Evolutionary conservation across 148 eudicot species (phyloP).

Genomic region (Vaccinium corymbosum): DNA sequence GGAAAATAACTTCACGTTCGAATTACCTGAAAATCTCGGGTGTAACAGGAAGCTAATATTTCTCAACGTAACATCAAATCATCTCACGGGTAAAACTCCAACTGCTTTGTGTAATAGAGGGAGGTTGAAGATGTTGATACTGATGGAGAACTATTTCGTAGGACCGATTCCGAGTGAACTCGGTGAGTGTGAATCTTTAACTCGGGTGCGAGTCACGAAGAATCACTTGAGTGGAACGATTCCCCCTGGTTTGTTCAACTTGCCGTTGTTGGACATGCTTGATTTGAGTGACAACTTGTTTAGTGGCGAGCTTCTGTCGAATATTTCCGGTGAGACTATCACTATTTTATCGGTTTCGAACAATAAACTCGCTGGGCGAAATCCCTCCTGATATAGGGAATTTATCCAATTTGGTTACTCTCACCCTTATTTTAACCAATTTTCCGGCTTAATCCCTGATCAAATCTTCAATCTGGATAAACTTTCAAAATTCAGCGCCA

Average conservation of each 20-base stretch:
- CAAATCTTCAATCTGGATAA: conserved; percentile 28
- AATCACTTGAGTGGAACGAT: conserved; percentile 36
- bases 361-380: conserved; percentile 33
- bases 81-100: conserved; percentile 42
- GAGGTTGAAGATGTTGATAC: conserved; percentile 20
- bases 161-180: conserved; percentile 40
- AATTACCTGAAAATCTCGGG: conserved; percentile 47
- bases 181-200: conserved; percentile 36
- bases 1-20: conserved; percentile 38
- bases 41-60: conserved; percentile 24
- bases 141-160: conserved; percentile 37
- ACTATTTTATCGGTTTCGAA: conserved; percentile 30
- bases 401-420: too few species aligned
- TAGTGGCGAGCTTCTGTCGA: conserved; percentile 43
- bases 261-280: conserved; percentile 25
- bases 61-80: conserved; percentile 34
- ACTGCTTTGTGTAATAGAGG: conserved; percentile 33
- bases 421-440: background rate
- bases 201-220: conserved; percentile 25
- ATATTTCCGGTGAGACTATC: conserved; percentile 24
- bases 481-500: conserved; percentile 9
- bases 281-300: conserved; percentile 41
- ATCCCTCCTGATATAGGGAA: background rate
- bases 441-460: conserved; percentile 44
- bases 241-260: conserved; percentile 38